Base-by-base conservation (phyloP, 2,329 filamentous ascomycete species). In the Pseudofabraea citricarpa region DNA sequence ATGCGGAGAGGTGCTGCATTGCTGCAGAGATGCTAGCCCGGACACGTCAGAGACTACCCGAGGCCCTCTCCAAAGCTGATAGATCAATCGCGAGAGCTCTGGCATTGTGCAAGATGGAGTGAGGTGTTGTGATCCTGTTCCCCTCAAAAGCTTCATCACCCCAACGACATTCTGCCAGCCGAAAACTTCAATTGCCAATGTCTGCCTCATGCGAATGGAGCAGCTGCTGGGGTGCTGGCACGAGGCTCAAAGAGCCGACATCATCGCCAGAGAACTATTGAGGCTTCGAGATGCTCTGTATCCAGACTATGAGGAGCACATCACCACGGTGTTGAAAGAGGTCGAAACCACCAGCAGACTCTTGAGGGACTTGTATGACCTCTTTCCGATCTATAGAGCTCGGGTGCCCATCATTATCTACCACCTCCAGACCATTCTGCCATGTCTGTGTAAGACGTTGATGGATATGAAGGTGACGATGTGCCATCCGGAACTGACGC, bases 381-480 rank as follows among this genome's bases (percentile, higher is more conserved):
- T 72, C 27, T 73, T 74, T 19, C 72, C 75, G 40, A 60, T 76
- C 20, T 71, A 81, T 53, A 60, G 68, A 40, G 57, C 64, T 19
- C 71, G 75, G 15, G 64, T 79, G 6, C 68, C 71, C 1, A 60
- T 75, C 13, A 66, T 81, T 20, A 58, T 75, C 24, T 71, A 77
- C 54, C 73, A 81, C 53, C 68, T 83, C 36, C 71, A 75, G 44
- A 65, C 79, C 45, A 52, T 81, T 13, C 64, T 83, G 2, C 78
- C 78, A 1, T 79, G 76, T 44, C 62, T 82, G 15, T 68, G 66
- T 41, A 69, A 65, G 43, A 74, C 73, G 1, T 58, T 83, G 13
- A 59, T 66, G 32, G 76, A 81, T 47, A 81, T 83, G 50, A 69
- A 61, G 31, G 48, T 46, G 7, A 70, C 70, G 57, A 73, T 77